These are phyloP conservation scores for Hemisphaericaspora nanyangensis DNA, from an alignment of 805 yeast genomes.

Conservation along the genomic window DNA sequence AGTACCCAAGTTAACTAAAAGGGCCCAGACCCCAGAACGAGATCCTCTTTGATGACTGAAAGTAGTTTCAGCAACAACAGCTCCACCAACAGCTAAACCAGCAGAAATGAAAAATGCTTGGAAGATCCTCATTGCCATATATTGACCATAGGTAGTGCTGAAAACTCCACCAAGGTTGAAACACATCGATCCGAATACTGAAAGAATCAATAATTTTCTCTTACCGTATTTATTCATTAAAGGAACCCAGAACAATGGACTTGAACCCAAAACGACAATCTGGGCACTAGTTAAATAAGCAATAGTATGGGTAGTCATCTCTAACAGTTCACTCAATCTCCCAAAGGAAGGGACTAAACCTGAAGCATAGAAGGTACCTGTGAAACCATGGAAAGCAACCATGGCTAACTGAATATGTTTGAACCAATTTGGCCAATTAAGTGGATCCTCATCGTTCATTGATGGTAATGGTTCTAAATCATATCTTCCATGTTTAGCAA, in stretches of 20 bases:
- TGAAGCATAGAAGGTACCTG: constrained; percentile 16
- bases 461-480: constrained; percentile 13
- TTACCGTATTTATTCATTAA: constrained; percentile 15
- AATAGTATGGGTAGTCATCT: constrained; percentile 7
- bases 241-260: constrained; percentile 16
- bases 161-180: constrained; percentile 14
- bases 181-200: constrained; percentile 10
- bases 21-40: constrained; percentile 14
- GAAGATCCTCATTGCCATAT: constrained; percentile 13
- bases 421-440: constrained; percentile 12
- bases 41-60: constrained; percentile 16
- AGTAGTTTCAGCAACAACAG: constrained; percentile 12
- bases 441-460: constrained; percentile 13
- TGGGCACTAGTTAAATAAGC: constrained; percentile 14
- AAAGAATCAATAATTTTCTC: constrained; percentile 8
- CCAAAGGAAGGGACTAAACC: constrained; percentile 15
- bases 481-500: constrained; percentile 11
- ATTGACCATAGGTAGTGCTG: constrained; percentile 8
- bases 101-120: constrained; percentile 14
- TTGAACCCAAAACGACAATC: constrained; percentile 12
- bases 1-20: constrained; percentile 13
- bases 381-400: constrained; percentile 15
- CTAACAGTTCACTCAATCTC: constrained; percentile 6
- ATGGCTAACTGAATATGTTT: constrained; percentile 11
- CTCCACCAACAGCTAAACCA: constrained; percentile 14